Base-by-base conservation (phyloP, 1,284 basidiomycete genomes). In the Dichomitus squalens region DNA sequence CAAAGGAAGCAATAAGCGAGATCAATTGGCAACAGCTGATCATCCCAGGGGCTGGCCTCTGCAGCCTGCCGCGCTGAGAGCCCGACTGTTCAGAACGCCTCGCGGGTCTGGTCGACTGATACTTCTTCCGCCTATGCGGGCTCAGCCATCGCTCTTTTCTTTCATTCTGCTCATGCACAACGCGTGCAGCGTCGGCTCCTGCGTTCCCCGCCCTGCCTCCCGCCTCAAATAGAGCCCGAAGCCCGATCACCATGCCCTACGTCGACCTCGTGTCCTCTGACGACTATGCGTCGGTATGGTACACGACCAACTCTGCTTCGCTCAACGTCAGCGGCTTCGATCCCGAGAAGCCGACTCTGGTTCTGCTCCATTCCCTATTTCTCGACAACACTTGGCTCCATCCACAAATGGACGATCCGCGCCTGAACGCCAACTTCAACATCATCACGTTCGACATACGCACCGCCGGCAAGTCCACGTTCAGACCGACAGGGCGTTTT, bases 391-490 rank as follows among this genome's bases (percentile, higher is more conserved):
- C 80, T 52, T 91, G 89, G 89, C 74, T 88, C 58, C 75, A 78
- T 29, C 73, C 79, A 23, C 89, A 91, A 58, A 80, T 89, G 48
- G 82, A 84, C 33, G 88, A 91, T 69, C 80, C 80, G 1, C 79
- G 89, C 39, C 73, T 92, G 34, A 69, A 78, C 58, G 67, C 71
- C 0, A 69, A 74, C 35, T 90, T 79, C 71, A 92, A 92, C 67
- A 68, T 91, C 23, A 83, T 92, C 59, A 85, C 87, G 7, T 85
- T 92, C 68, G 90, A 92, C 69, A 81, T 83, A 63, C 82, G 88
- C 7, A 77, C 79, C n/a, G 75, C 77, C n/a, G 89, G 89, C n/a
- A 78, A 74, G 68, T 88, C 87, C 9, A 68, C 72, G 2, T 80
- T 75, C 56, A 76, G 82, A 52, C 80, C 80, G 8, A 83, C 74